Percentiles rank a stretch among this genome's conserved stretches.
Evolutionary conservation across 2,329 filamentous ascomycete genomes (phyloP).

Genomic region (Alternaria sp.): DNA sequence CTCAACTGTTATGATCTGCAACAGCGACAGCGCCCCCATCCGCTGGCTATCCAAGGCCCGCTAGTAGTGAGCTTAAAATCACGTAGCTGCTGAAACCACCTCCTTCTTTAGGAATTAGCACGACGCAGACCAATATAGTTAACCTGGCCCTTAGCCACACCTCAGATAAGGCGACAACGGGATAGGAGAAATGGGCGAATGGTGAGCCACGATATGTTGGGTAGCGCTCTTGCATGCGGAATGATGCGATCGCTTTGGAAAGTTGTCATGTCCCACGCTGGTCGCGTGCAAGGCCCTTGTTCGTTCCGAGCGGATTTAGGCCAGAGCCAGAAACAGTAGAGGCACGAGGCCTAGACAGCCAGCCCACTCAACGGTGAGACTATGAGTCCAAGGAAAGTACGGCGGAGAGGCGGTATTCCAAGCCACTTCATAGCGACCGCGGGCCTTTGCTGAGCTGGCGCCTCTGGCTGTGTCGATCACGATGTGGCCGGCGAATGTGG

Average conservation of each 20-base stretch:
- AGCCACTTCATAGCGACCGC: constrained; percentile 16
- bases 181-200: constrained; percentile 13
- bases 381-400: neutral
- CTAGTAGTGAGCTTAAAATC: constrained; percentile 49
- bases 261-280: neutral
- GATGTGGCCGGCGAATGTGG: neutral
- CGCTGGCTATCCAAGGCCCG: constrained; percentile 29
- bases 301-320: neutral
- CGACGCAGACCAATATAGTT: constrained; percentile 41
- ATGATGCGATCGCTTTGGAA: neutral
- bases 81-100: constrained; percentile 37
- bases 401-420: constrained; percentile 1
- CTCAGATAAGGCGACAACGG: constrained; percentile 39
- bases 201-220: constrained; percentile 5
- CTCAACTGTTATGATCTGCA: constrained; percentile 16
- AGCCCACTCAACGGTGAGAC: neutral
- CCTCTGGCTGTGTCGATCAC: constrained; percentile 17
- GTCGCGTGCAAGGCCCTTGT: neutral
- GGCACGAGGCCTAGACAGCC: neutral
- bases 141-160: constrained; percentile 30
- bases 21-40: constrained; percentile 11
- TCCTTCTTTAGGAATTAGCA: constrained; percentile 39
- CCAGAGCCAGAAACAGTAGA: neutral
- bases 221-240: constrained; percentile 1
- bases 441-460: constrained; percentile 11